A percentile compares a stretch with the other conserved stretches of the same genome.
Conservation (phyloP, 768 basidiomycete genomes). For the Amanita inopinata region DNA sequence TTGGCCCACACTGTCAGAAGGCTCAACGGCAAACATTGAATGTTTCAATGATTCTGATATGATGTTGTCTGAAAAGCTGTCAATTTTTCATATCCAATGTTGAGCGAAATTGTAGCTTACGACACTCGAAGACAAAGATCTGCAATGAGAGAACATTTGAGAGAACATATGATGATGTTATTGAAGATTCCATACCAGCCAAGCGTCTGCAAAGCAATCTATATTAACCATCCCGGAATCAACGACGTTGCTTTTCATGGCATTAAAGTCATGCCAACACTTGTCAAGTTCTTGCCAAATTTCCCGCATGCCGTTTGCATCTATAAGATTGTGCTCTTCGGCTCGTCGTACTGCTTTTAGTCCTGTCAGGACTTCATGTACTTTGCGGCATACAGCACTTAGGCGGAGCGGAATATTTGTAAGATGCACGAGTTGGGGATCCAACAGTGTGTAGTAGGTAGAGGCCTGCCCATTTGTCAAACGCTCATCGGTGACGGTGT, state of each 20-base stretch:
- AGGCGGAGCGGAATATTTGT: constrained; percentile 65
- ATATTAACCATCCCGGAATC: constrained; percentile 28
- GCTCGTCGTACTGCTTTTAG: constrained; percentile 54
- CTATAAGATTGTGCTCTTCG: constrained; percentile 43
- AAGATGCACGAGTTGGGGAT: constrained; percentile 33
- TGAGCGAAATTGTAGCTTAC: constrained; percentile 36
- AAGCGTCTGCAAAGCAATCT: constrained; percentile 67
- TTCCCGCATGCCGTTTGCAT: constrained; percentile 55
- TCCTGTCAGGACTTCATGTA: constrained; percentile 75
- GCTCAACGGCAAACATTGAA: constrained; percentile 22
- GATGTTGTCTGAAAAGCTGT: constrained; percentile 52
- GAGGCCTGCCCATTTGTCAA: not conserved
- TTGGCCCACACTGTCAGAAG: constrained; percentile 15
- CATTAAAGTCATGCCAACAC: constrained; percentile 80
- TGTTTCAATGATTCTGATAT: constrained; percentile 78
- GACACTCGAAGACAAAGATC: constrained; percentile 88
- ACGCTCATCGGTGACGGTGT: not conserved
- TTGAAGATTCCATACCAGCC: constrained; percentile 50
- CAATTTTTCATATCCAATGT: constrained; percentile 8
- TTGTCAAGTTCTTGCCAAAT: constrained; percentile 81
- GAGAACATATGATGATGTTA: constrained; percentile 9
- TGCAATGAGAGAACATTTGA: constrained; percentile 21
- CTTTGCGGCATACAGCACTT: constrained; percentile 64
- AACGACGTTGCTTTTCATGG: constrained; percentile 32
- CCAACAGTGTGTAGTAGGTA: not conserved